Percentiles rank a stretch among this genome's conserved stretches.
phyloP scores from a whole-genome alignment of 495 filamentous ascomycete species.

The Articulospora tetracladia region DNA sequence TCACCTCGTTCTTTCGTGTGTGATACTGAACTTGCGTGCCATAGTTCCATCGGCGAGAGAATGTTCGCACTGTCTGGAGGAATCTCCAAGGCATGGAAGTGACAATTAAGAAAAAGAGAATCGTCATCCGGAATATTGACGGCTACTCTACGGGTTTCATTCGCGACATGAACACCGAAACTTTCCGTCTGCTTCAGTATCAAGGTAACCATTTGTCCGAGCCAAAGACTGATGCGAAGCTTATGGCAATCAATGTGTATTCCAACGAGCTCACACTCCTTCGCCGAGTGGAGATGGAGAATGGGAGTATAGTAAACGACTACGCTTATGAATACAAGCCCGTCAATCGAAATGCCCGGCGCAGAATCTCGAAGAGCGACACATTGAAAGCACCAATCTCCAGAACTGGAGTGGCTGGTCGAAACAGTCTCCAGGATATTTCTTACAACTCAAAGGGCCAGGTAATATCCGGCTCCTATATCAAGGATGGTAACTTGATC shows the following conservation, averaged over 20 bases:
- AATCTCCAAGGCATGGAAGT: constrained; percentile 46
- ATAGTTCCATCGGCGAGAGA: constrained; percentile 41
- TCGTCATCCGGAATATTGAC: constrained; percentile 40
- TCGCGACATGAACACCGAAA: constrained; percentile 34
- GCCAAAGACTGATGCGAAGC: constrained; percentile 36
- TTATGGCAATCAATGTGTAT: constrained; percentile 46
- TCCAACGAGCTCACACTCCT: constrained; percentile 42
- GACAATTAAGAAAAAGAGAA: constrained; percentile 40
- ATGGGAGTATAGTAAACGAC: constrained; percentile 41
- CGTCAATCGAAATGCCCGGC: not conserved
- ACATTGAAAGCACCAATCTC: constrained; percentile 30
- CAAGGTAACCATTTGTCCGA: constrained; percentile 39
- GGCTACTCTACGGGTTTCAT: constrained; percentile 46
- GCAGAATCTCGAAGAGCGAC: not conserved
- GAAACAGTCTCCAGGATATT: constrained; percentile 42
- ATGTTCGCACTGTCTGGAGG: constrained; percentile 41
- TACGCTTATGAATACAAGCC: constrained; percentile 47
- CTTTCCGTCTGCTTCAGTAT: constrained; percentile 46
- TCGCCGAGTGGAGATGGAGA: constrained; percentile 44
- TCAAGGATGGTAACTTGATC: constrained; percentile 51
- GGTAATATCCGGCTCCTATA: constrained; percentile 49
- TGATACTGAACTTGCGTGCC: constrained; percentile 34
- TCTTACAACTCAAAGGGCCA: constrained; percentile 54
- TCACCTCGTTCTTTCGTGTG: too few species aligned
- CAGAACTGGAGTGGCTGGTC: constrained; percentile 44